Percentiles rank a stretch among this genome's conserved stretches.
phyloP scores from a whole-genome alignment of 495 filamentous ascomycete species.

The Penicillium ochrochloron region DNA sequence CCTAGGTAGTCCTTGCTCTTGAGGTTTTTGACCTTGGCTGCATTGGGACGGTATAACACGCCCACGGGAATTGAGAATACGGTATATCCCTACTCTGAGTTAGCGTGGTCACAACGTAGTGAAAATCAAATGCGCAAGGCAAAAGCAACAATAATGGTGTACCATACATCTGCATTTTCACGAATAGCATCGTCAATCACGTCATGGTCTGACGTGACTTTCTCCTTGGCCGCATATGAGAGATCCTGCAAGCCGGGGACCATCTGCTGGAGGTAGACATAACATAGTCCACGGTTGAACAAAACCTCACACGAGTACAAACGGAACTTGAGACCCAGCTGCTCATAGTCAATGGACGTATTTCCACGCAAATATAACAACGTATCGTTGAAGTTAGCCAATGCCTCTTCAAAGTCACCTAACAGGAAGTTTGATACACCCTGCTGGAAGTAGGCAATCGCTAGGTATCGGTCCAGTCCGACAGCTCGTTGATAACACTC shows the following conservation, averaged over 20 bases:
- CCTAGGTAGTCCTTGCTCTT: slow-evolving; percentile 97
- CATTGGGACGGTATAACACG: slow-evolving; percentile 92
- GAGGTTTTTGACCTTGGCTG: slow-evolving; percentile 97
- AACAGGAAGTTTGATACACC: slow-evolving; percentile 98
- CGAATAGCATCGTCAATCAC: slow-evolving; percentile 97
- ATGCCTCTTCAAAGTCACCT: slow-evolving; percentile 95
- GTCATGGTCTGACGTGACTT: slow-evolving; percentile 90
- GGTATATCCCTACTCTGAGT: slow-evolving; percentile 78
- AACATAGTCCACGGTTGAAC: slow-evolving; percentile 97
- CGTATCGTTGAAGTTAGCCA: slow-evolving; percentile 99
- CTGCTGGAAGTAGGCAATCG: slow-evolving; percentile 98
- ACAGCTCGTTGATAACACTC: slow-evolving; percentile 93
- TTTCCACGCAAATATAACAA: slow-evolving; percentile 94
- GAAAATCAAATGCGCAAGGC: not conserved
- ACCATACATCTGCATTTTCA: slow-evolving; percentile 85
- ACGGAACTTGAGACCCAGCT: slow-evolving; percentile 94
- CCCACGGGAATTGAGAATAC: slow-evolving; percentile 99
- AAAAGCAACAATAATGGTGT: too few relatives aligned
- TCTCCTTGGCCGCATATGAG: slow-evolving; percentile 91
- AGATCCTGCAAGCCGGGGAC: slow-evolving; percentile 90
- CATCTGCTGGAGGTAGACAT: slow-evolving; percentile 93
- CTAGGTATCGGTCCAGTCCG: slow-evolving; percentile 88
- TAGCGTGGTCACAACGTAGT: slow-evolving; percentile 4
- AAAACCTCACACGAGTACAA: slow-evolving; percentile 97
- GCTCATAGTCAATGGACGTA: slow-evolving; percentile 96